Evolutionary conservation across 352 stramenopile genomes (phyloP), one percentile per base, ranked within the genome.

Genomic region (Phytophthora tubulina): DNA sequence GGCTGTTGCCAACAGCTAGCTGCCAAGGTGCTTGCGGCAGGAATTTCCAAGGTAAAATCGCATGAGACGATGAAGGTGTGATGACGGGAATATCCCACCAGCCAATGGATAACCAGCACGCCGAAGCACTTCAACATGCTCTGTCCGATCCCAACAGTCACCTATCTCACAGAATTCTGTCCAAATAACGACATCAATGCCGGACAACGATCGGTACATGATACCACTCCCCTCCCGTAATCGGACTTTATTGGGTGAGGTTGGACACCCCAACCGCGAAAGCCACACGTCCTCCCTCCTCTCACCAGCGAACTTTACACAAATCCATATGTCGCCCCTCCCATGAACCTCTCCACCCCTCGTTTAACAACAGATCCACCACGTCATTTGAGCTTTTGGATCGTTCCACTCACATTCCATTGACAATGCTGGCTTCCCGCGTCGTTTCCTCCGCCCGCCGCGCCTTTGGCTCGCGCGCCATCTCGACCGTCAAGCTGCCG

Each of bases 401-500:
- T 73, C 63, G 61, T 59, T 31, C 3, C 7, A 54, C 62, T 4
- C 51, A 57, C 31, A n/a, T 33, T 14, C 39, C 52, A 3, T 45
- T 49, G 27, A 39, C 6, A 21, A 80, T 81, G 76, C 52, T 72
- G 10, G 60, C 67, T 32, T 74, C 67, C 30, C 70, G 71, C 53
- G 39, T 79, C 32, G 58, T 48, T 7, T 57, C 42, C 21, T 45
- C 73, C 27, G 41, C 66, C 36, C 27, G 44, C 32, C 63, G 66
- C 44, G 44, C 59, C 6, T 46, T 65, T 7, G 60, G 65, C 45
- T 61, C 77, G 61, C 86, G 86, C 53, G 63, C 77, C 57, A 85
- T 93, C 56, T 73, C 84, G 27, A 95, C 86, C 14, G 86, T 90
- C 49, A 89, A 80, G 76, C 84, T 97, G 27, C 92, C 92, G 50